Evolutionary conservation across 768 basidiomycete species (phyloP), one percentile per base, ranked within the genome.

Genomic region (Boletus vinaceobasis): DNA sequence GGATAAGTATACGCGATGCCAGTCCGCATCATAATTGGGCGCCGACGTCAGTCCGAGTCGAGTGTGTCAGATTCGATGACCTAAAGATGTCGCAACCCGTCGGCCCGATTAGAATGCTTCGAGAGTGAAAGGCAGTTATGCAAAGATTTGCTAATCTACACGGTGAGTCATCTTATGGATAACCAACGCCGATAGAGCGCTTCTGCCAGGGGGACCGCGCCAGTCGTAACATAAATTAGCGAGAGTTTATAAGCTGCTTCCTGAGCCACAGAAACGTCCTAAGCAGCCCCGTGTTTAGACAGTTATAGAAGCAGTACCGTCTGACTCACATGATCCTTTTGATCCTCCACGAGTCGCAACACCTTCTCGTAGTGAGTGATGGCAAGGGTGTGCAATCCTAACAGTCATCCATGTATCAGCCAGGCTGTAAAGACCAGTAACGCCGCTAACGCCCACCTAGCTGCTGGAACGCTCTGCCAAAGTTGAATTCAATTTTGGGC

Each of bases 401-500:
- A 0, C 95, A 66, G 97, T 97, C 2, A 6, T n/a, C 10, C 13
- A 17, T 29, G 4, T 13, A 13, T 44, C 33, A 58, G 38, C 7
- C 36, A 50, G 4, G 19, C 21, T 23, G 21, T 7, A 11, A 5
- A 19, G 36, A 31, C 17, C 4, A 46, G 14, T 1, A 13, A 11
- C 4, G 33, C 17, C 17, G 11, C 7, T 10, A 21, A 52, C 4
- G 4, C 57, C 10, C 21, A 54, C 58, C 48, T 48, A 49, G 37
- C n/a, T 38, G 48, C 27, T 49, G 37, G 14, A 49, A 49, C 1
- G 86, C 83, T 43, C 95, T 78, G 0, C 88, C 96, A 65, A 94
- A 90, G 68, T 98, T 98, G 69, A 82, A 98, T 55, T 98, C 92
- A 2, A 95, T 86, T 70, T 98, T 94, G 33, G 84, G 80, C 26